Base-by-base conservation (phyloP, 2,329 filamentous ascomycete genomes). In the Truncatella angustata region DNA sequence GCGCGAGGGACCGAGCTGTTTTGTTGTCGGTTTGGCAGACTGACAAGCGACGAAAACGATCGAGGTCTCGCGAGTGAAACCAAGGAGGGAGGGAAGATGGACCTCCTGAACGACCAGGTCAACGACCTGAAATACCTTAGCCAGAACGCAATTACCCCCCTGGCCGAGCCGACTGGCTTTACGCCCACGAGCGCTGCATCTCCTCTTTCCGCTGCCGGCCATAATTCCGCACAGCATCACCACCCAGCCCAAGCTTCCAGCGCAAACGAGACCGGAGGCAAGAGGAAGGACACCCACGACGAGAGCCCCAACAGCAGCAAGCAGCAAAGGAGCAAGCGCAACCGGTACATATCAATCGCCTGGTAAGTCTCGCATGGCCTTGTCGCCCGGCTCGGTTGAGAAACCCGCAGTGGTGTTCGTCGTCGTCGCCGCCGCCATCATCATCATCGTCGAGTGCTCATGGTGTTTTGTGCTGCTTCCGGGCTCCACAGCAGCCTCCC, bases 261-360 rank as follows among this genome's bases (percentile, higher is more conserved):
- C n/a, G 45, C 48, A 37, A 35, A 35, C 49, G 53, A 51, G 50
- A 50, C 47, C 34, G 42, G 48, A 20, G 9, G 56, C 20, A 66
- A 67, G 50, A 58, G 64, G 47, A 67, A 66, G 51, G 57, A 50
- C 20, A 60, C 56, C 21, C 49, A 42, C 30, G 65, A 63, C 4
- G 64, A 60, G 14, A 60, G 60, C 9, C 58, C 58, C 3, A 55
- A 51, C 10, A 28, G 26, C 50, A 37, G 34, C 10, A 80, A 77
- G 65, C 77, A 80, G 68, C 80, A 81, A 66, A 70, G 81, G 59
- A 83, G 79, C 65, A 85, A 84, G 64, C 76, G 81, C 54, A 85
- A 84, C 58, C 70, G 81, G 75, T 84, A 84, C 58, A 84, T 83
- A 53, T 83, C 81, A 11, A 82, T 84, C 57, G 81, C 81, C 37